Evolutionary conservation across 2,329 filamentous ascomycete species (phyloP), one percentile per base, ranked within the genome.

Genomic region (Biscogniauxia mediterranea): DNA sequence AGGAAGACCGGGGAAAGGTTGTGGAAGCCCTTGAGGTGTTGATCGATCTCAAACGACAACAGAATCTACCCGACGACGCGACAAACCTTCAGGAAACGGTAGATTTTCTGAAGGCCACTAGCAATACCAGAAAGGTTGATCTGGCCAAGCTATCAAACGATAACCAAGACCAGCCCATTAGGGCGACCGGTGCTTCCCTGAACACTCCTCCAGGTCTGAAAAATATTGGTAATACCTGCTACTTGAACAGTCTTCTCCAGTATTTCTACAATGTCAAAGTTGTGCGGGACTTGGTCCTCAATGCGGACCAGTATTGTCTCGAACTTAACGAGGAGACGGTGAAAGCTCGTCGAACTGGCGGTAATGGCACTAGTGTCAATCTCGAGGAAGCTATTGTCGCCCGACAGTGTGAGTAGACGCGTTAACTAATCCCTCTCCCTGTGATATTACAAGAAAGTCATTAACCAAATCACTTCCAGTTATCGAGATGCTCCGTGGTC

Each of bases 201-300:
- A 80, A 85, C 28, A 87, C 91, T 75, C 95, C 95, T 0, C 91
- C 96, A 21, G 95, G 95, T 0, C 83, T 98, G 5, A 85, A 88
- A 65, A 99, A 98, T 69, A 96, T 98, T 60, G 93, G 95, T 61
- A 99, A 99, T 71, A 99, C 96, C 0, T 99, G 95, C 75, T 99
- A 99, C 71, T 83, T 99, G 58, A 99, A 99, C 79, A 98, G 94
- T 76, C 84, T 99, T 55, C 81, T 99, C 9, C 95, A 99, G 70
- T 98, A 96, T 73, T 90, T 97, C 67, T 97, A 96, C 74, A 96
- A 93, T 0, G 86, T 98, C 59, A 89, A 88, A 63, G 88, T 91
- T 1, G 81, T 98, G 28, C 86, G 94, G 55, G 84, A 95, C 5
- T 85, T 97, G 66, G 88, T 97, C 2, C 80, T 96, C 61, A 81